phyloP scores from a whole-genome alignment of 192 early-diverging fungal genomes.

The Thoreauomyces humboldtii region DNA sequence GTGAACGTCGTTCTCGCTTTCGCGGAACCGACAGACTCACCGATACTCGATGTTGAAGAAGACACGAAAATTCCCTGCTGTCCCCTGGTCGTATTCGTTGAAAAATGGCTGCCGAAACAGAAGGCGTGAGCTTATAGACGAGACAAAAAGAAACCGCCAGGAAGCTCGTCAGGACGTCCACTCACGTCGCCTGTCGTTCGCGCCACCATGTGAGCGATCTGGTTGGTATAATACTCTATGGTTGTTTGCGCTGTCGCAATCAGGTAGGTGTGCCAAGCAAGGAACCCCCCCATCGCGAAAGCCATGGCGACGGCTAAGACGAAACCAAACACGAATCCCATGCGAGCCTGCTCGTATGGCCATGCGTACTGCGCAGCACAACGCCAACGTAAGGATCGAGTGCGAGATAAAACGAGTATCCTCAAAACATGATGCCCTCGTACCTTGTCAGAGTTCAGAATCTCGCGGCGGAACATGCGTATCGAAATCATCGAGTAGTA shows the following conservation, averaged over 20 bases:
- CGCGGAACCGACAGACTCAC: too few species aligned
- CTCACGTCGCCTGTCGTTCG: conserved; percentile 35
- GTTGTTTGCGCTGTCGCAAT: conserved; percentile 49
- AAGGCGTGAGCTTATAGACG: background rate
- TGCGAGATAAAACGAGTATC: background rate
- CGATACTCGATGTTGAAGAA: conserved; percentile 45
- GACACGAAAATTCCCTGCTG: conserved; percentile 39
- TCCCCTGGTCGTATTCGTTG: conserved; percentile 50
- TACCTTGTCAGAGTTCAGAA: conserved; percentile 4
- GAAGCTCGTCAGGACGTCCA: background rate
- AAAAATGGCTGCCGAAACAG: conserved; percentile 15
- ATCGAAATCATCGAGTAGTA: conserved; percentile 24
- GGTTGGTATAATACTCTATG: conserved; percentile 44
- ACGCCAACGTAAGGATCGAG: background rate
- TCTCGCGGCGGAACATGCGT: conserved; percentile 18
- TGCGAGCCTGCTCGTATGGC: conserved; percentile 9
- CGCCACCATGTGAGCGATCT: conserved; percentile 14
- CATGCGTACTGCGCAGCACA: background rate
- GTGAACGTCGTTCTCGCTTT: background rate
- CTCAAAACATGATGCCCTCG: background rate
- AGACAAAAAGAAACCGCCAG: background rate
- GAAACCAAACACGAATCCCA: conserved; percentile 33
- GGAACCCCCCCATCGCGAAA: conserved; percentile 34
- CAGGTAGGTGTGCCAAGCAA: conserved; percentile 43
- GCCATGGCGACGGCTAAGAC: conserved; percentile 29